Conservation (phyloP, 1,284 basidiomycete species). For the Sporisorium exsertum region DNA sequence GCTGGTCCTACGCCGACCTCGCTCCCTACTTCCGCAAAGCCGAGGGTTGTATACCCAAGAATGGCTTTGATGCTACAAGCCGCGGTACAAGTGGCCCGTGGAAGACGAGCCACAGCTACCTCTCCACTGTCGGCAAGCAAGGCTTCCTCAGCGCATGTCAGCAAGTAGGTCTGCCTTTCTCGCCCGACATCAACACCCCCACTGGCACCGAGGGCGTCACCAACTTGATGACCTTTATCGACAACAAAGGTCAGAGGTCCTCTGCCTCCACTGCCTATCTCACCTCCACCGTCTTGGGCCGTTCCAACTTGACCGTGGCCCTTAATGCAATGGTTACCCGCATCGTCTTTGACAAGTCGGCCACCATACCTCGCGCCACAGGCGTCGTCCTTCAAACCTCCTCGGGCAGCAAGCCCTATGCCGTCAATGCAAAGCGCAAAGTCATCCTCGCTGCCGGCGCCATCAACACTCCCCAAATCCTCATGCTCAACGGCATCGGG, state of each 20-base stretch:
- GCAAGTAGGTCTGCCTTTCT: slow-evolving; percentile 15
- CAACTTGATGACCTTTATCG: slow-evolving; percentile 12
- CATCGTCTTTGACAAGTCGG: not conserved
- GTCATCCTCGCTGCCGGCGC: slow-evolving; percentile 58
- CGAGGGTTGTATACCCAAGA: slow-evolving; percentile 10
- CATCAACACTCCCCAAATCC: slow-evolving; percentile 57
- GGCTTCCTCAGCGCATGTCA: not conserved
- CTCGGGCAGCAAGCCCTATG: slow-evolving; percentile 10
- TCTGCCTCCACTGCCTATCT: slow-evolving; percentile 40
- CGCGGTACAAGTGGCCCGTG: not conserved
- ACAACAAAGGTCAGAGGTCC: slow-evolving; percentile 26
- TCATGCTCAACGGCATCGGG: slow-evolving; percentile 57
- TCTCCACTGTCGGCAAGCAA: not conserved
- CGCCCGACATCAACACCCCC: slow-evolving; percentile 31
- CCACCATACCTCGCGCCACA: not conserved
- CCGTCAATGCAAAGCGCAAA: slow-evolving; percentile 37
- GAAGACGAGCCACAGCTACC: not conserved
- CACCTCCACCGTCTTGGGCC: not conserved
- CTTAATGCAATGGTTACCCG: not conserved
- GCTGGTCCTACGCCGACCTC: slow-evolving; percentile 25
- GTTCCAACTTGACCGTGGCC: not conserved
- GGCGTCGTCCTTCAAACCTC: not conserved
- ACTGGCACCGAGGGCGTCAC: slow-evolving; percentile 20
- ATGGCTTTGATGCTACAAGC: not conserved
- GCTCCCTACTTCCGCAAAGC: slow-evolving; percentile 21